These are phyloP conservation scores for Metschnikowia bowlesiae DNA, from an alignment of 805 yeast species.

Conservation along the genomic window DNA sequence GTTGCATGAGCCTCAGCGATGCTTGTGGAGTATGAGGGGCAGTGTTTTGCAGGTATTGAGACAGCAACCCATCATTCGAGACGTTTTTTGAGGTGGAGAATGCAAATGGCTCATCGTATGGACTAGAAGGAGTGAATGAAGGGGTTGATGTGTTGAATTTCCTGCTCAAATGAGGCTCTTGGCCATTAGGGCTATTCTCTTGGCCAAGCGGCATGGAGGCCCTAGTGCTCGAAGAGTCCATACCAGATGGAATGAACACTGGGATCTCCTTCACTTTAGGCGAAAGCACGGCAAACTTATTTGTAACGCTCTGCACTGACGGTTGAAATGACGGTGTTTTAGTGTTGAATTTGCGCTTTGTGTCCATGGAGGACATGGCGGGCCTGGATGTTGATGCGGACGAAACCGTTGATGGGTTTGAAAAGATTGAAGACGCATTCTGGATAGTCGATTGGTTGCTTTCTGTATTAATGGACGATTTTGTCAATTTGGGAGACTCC, in stretches of 20 bases:
- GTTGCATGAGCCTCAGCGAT: slow-evolving; percentile 11
- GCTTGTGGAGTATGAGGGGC: slow-evolving; percentile 12
- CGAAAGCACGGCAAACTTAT: slow-evolving; percentile 43
- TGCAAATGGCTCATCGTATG: slow-evolving; percentile 9
- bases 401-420: slow-evolving; percentile 14
- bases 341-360: slow-evolving; percentile 31
- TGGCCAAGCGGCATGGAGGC: slow-evolving; percentile 2
- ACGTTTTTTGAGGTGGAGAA: slow-evolving; percentile 3
- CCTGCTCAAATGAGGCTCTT: slow-evolving; percentile 8
- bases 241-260: slow-evolving; percentile 44
- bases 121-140: slow-evolving; percentile 33
- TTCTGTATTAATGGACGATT: slow-evolving; percentile 1
- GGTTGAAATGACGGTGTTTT: slow-evolving; percentile 45
- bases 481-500: background rate
- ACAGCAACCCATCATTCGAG: slow-evolving; percentile 5
- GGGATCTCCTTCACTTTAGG: slow-evolving; percentile 48
- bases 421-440: background rate
- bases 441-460: slow-evolving; percentile 30
- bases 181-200: slow-evolving; percentile 12
- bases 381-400: slow-evolving; percentile 14
- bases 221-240: slow-evolving; percentile 8
- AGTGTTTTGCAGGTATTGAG: slow-evolving; percentile 10
- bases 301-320: slow-evolving; percentile 24
- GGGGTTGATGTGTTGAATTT: slow-evolving; percentile 39
- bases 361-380: slow-evolving; percentile 6